These are phyloP conservation scores for Paraphaeosphaeria minitans DNA, from an alignment of 2,329 filamentous ascomycete genomes.

Conservation along the genomic window DNA sequence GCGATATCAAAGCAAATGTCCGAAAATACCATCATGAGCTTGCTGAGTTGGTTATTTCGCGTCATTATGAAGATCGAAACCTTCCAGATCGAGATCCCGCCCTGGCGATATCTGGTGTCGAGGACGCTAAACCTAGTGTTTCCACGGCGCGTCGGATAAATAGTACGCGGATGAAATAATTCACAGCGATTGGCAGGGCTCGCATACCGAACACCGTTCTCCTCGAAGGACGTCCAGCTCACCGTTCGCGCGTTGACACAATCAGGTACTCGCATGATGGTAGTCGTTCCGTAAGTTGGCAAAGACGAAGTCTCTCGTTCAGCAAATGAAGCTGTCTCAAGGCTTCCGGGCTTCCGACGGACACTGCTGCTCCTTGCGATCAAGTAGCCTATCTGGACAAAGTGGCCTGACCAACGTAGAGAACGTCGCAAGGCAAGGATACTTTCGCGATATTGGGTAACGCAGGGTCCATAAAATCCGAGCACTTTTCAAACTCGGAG, in stretches of 20 bases:
- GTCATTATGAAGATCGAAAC: not conserved
- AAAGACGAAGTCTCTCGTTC: not conserved
- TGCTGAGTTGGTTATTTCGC: too few species aligned
- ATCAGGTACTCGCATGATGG: not conserved
- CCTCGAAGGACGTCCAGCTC: not conserved
- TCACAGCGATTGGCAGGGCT: not conserved
- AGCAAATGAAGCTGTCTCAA: not conserved
- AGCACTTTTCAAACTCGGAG: not conserved
- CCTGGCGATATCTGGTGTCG: not conserved
- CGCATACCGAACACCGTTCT: not conserved
- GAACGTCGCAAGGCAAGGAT: not conserved
- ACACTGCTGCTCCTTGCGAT: not conserved
- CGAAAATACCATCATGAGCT: not conserved
- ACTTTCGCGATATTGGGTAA: not conserved
- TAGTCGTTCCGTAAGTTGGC: not conserved
- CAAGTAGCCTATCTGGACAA: not conserved
- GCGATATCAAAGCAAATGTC: not conserved
- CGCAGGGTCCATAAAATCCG: not conserved
- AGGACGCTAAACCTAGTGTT: not conserved
- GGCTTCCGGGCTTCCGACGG: not conserved
- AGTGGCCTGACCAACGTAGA: not conserved
- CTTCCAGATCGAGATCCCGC: not conserved
- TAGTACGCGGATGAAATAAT: not conserved
- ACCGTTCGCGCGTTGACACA: not conserved
- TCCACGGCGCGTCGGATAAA: not conserved